Evolutionary conservation across 805 yeast genomes (phyloP).

Genomic region (Kazachstania psychrophila): DNA sequence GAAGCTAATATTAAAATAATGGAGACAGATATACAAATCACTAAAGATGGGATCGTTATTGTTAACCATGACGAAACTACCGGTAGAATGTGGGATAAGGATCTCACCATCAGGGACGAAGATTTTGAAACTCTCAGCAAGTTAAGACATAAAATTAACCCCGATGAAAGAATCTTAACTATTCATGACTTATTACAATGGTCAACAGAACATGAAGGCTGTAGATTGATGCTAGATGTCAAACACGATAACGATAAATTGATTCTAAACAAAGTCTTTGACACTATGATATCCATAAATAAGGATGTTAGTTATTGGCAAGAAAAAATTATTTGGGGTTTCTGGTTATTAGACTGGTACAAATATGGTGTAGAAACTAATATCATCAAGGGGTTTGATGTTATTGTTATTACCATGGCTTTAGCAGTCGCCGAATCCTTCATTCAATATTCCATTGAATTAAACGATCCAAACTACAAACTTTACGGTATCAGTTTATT

Average conservation of each 20-base stretch:
- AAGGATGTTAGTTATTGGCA: slow-evolving; percentile 39
- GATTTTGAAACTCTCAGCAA: slow-evolving; percentile 30
- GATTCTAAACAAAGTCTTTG: slow-evolving; percentile 34
- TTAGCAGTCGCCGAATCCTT: slow-evolving; percentile 28
- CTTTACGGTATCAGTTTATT: slow-evolving; percentile 47
- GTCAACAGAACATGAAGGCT: slow-evolving; percentile 29
- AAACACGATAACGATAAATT: slow-evolving; percentile 39
- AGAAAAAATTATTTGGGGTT: slow-evolving; percentile 38
- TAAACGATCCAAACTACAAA: slow-evolving; percentile 37
- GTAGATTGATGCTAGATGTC: slow-evolving; percentile 42
- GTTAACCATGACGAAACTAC: slow-evolving; percentile 46
- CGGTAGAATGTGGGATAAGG: slow-evolving; percentile 39
- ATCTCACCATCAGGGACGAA: slow-evolving; percentile 32
- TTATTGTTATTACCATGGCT: slow-evolving; percentile 31
- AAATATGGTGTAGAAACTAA: slow-evolving; percentile 34
- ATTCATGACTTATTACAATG: slow-evolving; percentile 35
- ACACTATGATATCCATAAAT: slow-evolving; percentile 30
- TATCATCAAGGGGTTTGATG: slow-evolving; percentile 30
- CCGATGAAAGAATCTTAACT: slow-evolving; percentile 34
- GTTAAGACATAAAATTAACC: slow-evolving; percentile 29
- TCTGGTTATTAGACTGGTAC: slow-evolving; percentile 43
- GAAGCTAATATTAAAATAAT: slow-evolving; percentile 38
- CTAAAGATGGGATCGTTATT: slow-evolving; percentile 44
- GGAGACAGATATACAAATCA: slow-evolving; percentile 49
- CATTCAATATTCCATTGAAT: slow-evolving; percentile 31